These are phyloP conservation scores for Debaryomyces fabryi DNA, from an alignment of 1,139 yeast genomes.

Conservation along the genomic window DNA sequence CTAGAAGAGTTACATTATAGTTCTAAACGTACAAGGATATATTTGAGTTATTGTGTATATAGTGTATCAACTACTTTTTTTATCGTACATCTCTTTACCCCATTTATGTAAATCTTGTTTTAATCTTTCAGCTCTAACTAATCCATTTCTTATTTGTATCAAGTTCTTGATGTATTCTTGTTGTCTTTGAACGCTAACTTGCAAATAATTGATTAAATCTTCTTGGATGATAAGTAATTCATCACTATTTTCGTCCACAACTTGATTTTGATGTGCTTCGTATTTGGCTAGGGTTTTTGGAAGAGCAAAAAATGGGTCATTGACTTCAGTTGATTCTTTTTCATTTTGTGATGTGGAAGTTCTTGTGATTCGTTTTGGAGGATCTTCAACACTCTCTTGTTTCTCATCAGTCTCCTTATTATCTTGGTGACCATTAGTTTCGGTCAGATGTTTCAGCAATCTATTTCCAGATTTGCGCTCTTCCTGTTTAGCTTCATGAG, in stretches of 20 bases:
- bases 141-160: conserved; percentile 67
- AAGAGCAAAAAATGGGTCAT: conserved; percentile 44
- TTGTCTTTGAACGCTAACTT: conserved; percentile 73
- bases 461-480: conserved; percentile 43
- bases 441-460: conserved; percentile 24
- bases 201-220: conserved; percentile 47
- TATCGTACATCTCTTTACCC: conserved; percentile 86
- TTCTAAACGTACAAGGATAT: neutral
- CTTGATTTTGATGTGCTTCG: conserved; percentile 37
- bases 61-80: conserved; percentile 34
- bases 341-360: conserved; percentile 14
- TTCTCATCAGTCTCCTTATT: conserved; percentile 17
- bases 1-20: neutral
- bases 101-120: conserved; percentile 71
- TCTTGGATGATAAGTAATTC: conserved; percentile 37
- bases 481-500: conserved; percentile 38
- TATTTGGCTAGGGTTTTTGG: conserved; percentile 40
- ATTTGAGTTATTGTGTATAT: neutral
- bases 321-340: conserved; percentile 24
- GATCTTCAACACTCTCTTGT: conserved; percentile 52
- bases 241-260: conserved; percentile 27
- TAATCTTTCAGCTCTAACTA: conserved; percentile 76
- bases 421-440: neutral
- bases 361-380: conserved; percentile 51
- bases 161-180: conserved; percentile 87